Evolutionary conservation across 768 basidiomycete species (phyloP), one percentile per base, ranked within the genome.

Genomic region (Sporobolomyces pararoseus): DNA sequence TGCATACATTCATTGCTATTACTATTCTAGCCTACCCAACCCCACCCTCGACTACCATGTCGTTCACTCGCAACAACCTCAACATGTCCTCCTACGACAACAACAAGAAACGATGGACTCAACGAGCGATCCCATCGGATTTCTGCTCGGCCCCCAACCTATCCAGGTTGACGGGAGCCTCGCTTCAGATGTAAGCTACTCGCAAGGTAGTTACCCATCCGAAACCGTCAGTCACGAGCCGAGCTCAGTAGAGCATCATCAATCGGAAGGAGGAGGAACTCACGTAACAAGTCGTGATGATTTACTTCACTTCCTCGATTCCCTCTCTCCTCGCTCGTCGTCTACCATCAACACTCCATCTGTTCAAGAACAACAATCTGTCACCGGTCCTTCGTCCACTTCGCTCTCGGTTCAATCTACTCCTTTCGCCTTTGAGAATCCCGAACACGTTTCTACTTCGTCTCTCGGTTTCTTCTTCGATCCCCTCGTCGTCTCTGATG

Each of bases 251-350:
- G n/a, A n/a, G n/a, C n/a, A n/a, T n/a, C n/a, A n/a, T n/a, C n/a
- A n/a, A n/a, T n/a, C n/a, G n/a, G 39, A 17, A 42, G 39, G 39
- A 42, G 39, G 39, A 42, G 39, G 39, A 42, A 17, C 39, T 17
- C n/a, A 42, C 17, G 39, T 42, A 9, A 42, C 39, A 5, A 35
- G 31, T 50, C 32, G 31, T 23, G 37, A 66, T 34, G 65, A 60
- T 23, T 35, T 66, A 14, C 58, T 66, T 12, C 23, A 60, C 29
- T 53, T 66, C 51, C 65, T 66, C 58, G 65, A 66, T 42, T 31
- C 42, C 9, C 25, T 66, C 49, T 42, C 55, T 19, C 37, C 34
- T 49, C 46, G 7, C 46, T 47, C 46, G 6, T 23, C 21, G 14
- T 14, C 46, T 23, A 47, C 46, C 21, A 47, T 23, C 46, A 32